Base-by-base conservation (phyloP, 78 protist species). In the Emiliania huxleyi region DNA sequence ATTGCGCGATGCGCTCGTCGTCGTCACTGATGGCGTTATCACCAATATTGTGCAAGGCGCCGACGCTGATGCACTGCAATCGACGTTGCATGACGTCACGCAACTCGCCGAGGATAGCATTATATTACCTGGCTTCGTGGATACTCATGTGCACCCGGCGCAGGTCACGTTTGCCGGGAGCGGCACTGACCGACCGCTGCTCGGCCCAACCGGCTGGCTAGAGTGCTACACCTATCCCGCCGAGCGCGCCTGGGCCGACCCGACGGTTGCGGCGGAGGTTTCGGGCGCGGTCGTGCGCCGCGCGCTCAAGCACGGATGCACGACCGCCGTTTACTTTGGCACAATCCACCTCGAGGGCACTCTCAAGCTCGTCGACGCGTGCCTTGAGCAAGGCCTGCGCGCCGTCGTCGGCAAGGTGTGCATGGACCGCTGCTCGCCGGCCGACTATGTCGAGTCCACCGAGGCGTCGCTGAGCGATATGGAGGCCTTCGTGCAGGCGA, bases 111-210 rank as follows among this genome's bases (percentile, higher is more conserved):
- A n/a, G n/a, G n/a, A n/a, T n/a, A n/a, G n/a, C n/a, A n/a, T n/a
- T n/a, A n/a, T n/a, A n/a, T n/a, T n/a, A n/a, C 98, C 99, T 3
- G 99, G 99, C 22, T 89, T 97, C 25, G 69, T 97, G 85, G 99
- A 97, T 75, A 96, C 98, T 5, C 99, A 97, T 43, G 90, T 92
- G 1, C 99, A 97, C 91, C 98, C 98, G 26, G 98, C 99, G 44
- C 99, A 97, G 73, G 96, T 94, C 48, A 95, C 81, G 35, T 92
- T 93, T 79, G 90, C 96, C 3, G 98, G 98, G 38, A 94, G 92
- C 0, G 98, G 98, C 42, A 75, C 93, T 33, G 97, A 96, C 55
- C 69, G 94, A 40, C 96, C 96, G 22, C 91, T 97, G 25, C n/a
- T n/a, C n/a, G n/a, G n/a, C n/a, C n/a, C n/a, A n/a, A 29, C 97